Evolutionary conservation across 805 yeast genomes (phyloP).

Genomic region (Kregervanrija pseudodelftensis): DNA sequence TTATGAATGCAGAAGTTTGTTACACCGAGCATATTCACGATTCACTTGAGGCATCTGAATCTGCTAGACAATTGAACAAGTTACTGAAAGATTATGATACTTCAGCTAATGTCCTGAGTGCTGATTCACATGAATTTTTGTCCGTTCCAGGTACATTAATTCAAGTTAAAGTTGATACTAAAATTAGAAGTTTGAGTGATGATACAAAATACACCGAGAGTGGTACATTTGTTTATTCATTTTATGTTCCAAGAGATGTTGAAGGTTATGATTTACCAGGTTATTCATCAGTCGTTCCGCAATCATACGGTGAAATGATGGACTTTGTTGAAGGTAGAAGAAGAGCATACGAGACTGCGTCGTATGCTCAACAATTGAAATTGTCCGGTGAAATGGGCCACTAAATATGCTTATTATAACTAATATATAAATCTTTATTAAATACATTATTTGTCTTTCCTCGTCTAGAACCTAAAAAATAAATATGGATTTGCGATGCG

Average conservation of each 20-base stretch:
- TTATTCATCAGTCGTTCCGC: conserved; percentile 75
- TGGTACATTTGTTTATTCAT: conserved; percentile 84
- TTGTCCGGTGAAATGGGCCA: conserved; percentile 13
- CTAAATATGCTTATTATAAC: background rate
- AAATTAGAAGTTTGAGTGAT: conserved; percentile 51
- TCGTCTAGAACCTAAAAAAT: background rate
- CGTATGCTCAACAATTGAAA: conserved; percentile 45
- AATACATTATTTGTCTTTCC: background rate
- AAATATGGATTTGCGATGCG: background rate
- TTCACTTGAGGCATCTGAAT: conserved; percentile 19
- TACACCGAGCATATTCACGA: conserved; percentile 75
- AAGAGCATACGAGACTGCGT: conserved; percentile 77
- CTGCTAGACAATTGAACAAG: conserved; percentile 17
- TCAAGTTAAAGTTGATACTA: conserved; percentile 84
- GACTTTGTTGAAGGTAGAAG: conserved; percentile 85
- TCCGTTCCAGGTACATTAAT: conserved; percentile 79
- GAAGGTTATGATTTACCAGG: conserved; percentile 41
- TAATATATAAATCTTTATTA: background rate
- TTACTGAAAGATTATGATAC: conserved; percentile 43
- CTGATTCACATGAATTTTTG: conserved; percentile 50
- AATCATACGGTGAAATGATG: conserved; percentile 88
- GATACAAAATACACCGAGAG: conserved; percentile 60
- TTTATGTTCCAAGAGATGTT: conserved; percentile 66
- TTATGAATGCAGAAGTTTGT: conserved; percentile 73
- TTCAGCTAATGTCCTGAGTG: conserved; percentile 47